Evolutionary conservation across 306 rosid species (phyloP).

Genomic region (Elaeagnus macrophylla): DNA sequence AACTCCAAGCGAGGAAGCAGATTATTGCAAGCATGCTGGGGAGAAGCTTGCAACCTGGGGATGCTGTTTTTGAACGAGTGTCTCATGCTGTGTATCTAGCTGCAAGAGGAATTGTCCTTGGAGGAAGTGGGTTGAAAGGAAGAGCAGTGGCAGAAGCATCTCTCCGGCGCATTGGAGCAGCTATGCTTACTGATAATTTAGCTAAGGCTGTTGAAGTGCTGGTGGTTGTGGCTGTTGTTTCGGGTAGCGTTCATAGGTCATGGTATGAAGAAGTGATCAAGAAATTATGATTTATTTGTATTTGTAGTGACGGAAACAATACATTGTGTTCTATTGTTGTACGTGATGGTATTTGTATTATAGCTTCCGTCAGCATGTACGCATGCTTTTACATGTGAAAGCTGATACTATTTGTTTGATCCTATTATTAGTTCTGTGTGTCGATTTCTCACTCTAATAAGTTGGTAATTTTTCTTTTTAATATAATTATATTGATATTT

Average conservation of each 20-base stretch:
- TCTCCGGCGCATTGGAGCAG: slow-evolving; percentile 24
- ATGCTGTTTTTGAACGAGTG: slow-evolving; percentile 17
- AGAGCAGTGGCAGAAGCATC: slow-evolving; percentile 19
- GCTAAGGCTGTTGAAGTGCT: slow-evolving; percentile 24
- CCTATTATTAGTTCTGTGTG: no score
- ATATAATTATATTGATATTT: no score
- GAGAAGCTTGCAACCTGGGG: slow-evolving; percentile 26
- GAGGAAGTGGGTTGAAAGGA: slow-evolving; percentile 28
- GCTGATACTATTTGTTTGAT: no score
- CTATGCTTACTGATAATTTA: slow-evolving; percentile 11
- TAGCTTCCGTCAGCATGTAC: background rate
- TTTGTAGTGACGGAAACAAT: background rate
- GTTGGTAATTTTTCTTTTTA: no score
- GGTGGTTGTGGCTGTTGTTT: slow-evolving; percentile 24
- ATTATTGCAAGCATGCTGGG: slow-evolving; percentile 26
- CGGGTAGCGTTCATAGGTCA: slow-evolving; percentile 25
- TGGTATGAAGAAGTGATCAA: slow-evolving; percentile 28
- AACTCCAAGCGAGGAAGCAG: slow-evolving; percentile 21
- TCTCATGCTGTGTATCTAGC: slow-evolving; percentile 20
- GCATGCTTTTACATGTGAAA: background rate
- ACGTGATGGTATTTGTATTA: background rate
- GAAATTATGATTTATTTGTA: background rate
- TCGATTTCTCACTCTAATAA: no score
- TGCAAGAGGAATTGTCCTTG: slow-evolving; percentile 23
- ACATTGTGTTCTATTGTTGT: background rate